Conservation (phyloP, 768 basidiomycete genomes). For the Butyriboletus loyo region DNA sequence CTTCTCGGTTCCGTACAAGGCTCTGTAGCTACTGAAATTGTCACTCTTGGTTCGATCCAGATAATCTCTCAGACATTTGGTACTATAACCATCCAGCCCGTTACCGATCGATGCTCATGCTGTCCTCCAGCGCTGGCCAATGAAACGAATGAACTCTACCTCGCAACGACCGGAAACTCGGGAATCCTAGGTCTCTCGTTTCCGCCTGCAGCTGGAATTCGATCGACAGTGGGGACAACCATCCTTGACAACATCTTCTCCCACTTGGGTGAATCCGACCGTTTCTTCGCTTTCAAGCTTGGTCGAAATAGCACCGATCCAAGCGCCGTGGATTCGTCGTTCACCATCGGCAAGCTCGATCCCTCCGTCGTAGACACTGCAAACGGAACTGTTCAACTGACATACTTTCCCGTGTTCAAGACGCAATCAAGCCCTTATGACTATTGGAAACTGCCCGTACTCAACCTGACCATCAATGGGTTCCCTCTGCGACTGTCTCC, state of each 20-base stretch:
- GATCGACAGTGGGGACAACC: constrained; percentile 40
- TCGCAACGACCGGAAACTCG: constrained; percentile 47
- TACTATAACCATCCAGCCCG: constrained; percentile 13
- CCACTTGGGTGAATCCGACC: constrained; percentile 36
- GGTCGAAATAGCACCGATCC: constrained; percentile 31
- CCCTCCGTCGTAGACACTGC: constrained; percentile 18
- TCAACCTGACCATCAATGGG: constrained; percentile 43
- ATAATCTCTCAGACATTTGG: constrained; percentile 50
- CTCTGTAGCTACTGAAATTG: constrained; percentile 46
- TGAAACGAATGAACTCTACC: constrained; percentile 39
- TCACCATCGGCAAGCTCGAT: constrained; percentile 54
- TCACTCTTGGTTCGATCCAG: constrained; percentile 44
- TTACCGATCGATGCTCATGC: neutral
- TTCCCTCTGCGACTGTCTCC: constrained; percentile 39
- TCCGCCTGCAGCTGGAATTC: constrained; percentile 45
- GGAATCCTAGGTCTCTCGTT: constrained; percentile 58
- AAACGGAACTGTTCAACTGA: constrained; percentile 32
- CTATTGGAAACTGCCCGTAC: constrained; percentile 58
- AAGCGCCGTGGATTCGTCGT: constrained; percentile 36
- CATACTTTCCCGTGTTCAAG: constrained; percentile 40
- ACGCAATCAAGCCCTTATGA: constrained; percentile 39
- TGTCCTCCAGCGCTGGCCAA: constrained; percentile 42
- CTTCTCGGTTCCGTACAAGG: constrained; percentile 54
- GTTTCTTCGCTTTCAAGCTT: constrained; percentile 52
- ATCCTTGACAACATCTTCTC: constrained; percentile 48